Base-by-base conservation (phyloP, 1,139 yeast species). In the Ogataea hybrid region DNA sequence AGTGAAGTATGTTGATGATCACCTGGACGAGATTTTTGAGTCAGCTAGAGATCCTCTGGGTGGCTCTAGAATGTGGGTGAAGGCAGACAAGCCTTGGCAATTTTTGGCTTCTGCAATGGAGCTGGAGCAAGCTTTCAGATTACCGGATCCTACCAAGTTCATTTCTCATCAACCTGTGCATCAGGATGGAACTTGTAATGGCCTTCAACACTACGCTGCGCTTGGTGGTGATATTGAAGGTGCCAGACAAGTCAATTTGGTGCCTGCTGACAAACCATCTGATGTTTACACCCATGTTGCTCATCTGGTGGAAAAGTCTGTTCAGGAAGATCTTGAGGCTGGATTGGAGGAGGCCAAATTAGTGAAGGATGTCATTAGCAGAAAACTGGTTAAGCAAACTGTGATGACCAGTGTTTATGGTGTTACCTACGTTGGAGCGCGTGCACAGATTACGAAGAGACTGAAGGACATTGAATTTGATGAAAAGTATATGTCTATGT, bases 351-450 rank as follows among this genome's bases (percentile, higher is more conserved):
- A 67, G 46, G 92, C 92, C 0, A 48, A 61, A 10, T 64, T 70
- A 42, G 67, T 82, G 21, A 70, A 75, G 47, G 87, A 83, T 41
- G 75, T 79, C 51, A 77, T 92, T 48, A 76, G 83, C 18, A 77
- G 99, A 57, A 90, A 90, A 62, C 84, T 92, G 36, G 96, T 92
- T 37, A 92, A 92, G 62, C 97, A 92, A 64, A 88, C 98, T 0
- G 98, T 92, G 23, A 92, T 92, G 99, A 92, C 99, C 1, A 90
- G 89, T 57, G 99, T 92, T 32, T 92, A 94, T 61, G 99, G 99
- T 54, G 99, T 92, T 10, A 92, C 99, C 0, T 88, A 78, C 61
- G 77, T 88, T 49, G 99, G 99, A 15, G 98, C 97, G 0, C 77
- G 88, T 21, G 83, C 81, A 4, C 99, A 92, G 67, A 88, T 92